phyloP scores from a whole-genome alignment of 768 basidiomycete species.

The Trametes cubensis region DNA sequence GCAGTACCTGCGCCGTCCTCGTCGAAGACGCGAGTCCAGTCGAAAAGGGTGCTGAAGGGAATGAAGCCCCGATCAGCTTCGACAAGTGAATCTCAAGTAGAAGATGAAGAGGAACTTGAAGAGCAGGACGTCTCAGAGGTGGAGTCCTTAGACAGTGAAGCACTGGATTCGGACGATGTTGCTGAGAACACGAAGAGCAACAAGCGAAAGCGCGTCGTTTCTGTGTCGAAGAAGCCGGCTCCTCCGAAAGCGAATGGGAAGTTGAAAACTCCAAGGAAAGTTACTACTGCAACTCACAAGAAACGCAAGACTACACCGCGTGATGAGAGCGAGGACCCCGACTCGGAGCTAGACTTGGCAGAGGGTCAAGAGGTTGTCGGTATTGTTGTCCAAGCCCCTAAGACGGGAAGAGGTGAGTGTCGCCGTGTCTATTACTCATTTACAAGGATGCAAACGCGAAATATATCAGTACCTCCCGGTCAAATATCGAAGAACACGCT shows the following conservation, averaged over 20 bases:
- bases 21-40: no score
- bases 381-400: conserved; percentile 78
- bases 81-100: background rate
- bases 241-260: conserved; percentile 13
- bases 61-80: background rate
- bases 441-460: background rate
- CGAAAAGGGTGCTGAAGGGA: background rate
- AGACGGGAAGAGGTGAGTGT: conserved; percentile 70
- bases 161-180: conserved; percentile 31
- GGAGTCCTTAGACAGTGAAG: conserved; percentile 24
- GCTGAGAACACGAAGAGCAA: conserved; percentile 20
- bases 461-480: conserved; percentile 67
- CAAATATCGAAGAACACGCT: conserved; percentile 86
- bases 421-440: background rate
- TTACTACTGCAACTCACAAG: conserved; percentile 24
- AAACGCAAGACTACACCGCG: conserved; percentile 34
- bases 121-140: conserved; percentile 21
- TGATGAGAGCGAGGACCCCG: conserved; percentile 41
- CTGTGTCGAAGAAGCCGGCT: conserved; percentile 11
- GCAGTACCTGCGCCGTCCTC: no score
- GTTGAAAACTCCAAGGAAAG: conserved; percentile 25
- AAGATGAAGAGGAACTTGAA: conserved; percentile 5
- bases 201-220: conserved; percentile 36
- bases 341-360: conserved; percentile 48
- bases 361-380: conserved; percentile 77